These are phyloP conservation scores for Mortierella alpina DNA, from an alignment of 192 early-diverging fungal genomes.

Conservation along the genomic window DNA sequence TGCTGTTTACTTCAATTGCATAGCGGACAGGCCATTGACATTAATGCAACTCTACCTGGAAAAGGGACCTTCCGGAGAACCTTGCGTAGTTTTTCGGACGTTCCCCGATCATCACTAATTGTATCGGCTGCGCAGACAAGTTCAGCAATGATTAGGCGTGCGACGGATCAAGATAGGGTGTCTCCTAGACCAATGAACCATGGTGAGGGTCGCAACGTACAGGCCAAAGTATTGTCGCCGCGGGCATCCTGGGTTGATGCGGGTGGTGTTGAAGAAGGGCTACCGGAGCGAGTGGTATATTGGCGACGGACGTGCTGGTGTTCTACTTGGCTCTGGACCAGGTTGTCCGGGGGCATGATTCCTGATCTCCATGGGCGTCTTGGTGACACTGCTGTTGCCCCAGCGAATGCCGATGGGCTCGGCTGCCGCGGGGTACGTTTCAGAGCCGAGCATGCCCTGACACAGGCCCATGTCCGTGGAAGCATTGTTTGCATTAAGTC, in stretches of 20 bases:
- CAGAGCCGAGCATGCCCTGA: too few species aligned
- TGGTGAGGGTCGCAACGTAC: neutral
- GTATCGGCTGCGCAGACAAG: neutral
- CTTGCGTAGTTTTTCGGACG: slow-evolving; percentile 56
- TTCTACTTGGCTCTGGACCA: neutral
- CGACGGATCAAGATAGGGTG: too few species aligned
- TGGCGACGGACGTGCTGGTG: neutral
- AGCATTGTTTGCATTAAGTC: too few species aligned
- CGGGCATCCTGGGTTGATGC: too few species aligned
- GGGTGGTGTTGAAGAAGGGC: too few species aligned
- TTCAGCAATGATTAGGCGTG: too few species aligned
- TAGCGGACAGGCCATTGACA: slow-evolving; percentile 6
- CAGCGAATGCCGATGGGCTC: neutral
- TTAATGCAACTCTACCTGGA: slow-evolving; percentile 47
- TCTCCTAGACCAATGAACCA: too few species aligned
- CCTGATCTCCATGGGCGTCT: neutral
- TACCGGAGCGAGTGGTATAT: slow-evolving; percentile 4
- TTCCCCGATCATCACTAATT: slow-evolving; percentile 2
- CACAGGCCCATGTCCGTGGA: too few species aligned
- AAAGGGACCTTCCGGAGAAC: slow-evolving; percentile 74
- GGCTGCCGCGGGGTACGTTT: too few species aligned
- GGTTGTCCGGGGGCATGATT: neutral
- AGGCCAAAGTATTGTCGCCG: too few species aligned
- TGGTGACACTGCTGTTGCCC: neutral
- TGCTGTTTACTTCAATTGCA: neutral